Evolutionary conservation across 768 basidiomycete genomes (phyloP).

Genomic region (Phylloporus sp.): DNA sequence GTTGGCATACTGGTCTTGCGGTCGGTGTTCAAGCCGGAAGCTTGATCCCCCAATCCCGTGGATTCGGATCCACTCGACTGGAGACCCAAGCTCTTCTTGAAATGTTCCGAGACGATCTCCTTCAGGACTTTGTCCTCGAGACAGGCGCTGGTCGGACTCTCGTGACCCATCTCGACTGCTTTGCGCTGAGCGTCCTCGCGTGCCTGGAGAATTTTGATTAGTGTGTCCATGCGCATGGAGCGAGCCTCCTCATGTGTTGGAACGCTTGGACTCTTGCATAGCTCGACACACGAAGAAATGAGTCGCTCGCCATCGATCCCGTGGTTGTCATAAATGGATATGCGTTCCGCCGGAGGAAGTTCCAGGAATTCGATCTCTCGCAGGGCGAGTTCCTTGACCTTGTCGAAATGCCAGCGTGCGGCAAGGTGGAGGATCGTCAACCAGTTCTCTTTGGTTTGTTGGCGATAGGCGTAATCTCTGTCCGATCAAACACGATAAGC

Average conservation of each 20-base stretch:
- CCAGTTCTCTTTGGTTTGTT: slow-evolving; percentile 52
- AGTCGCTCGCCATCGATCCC: slow-evolving; percentile 49
- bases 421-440: slow-evolving; percentile 50
- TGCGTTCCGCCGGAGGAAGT: slow-evolving; percentile 48
- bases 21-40: slow-evolving; percentile 1
- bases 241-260: slow-evolving; percentile 51
- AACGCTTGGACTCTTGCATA: slow-evolving; percentile 52
- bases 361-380: slow-evolving; percentile 50
- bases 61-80: slow-evolving; percentile 9
- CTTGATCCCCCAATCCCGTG: slow-evolving; percentile 19
- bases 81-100: slow-evolving; percentile 24
- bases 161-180: slow-evolving; percentile 26
- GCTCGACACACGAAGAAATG: slow-evolving; percentile 46
- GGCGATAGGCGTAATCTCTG: slow-evolving; percentile 53
- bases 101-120: slow-evolving; percentile 31
- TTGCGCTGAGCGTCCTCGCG: slow-evolving; percentile 47
- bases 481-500: background rate
- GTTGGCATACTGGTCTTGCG: background rate
- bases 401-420: slow-evolving; percentile 50
- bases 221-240: slow-evolving; percentile 52
- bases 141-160: slow-evolving; percentile 32
- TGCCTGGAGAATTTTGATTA: slow-evolving; percentile 49
- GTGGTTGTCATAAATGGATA: slow-evolving; percentile 54
- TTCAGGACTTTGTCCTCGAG: slow-evolving; percentile 29
- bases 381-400: slow-evolving; percentile 48